Percentiles rank a stretch among this genome's conserved stretches.
Evolutionary conservation across 1,284 basidiomycete species (phyloP).

Genomic region (Irpex lacteus): DNA sequence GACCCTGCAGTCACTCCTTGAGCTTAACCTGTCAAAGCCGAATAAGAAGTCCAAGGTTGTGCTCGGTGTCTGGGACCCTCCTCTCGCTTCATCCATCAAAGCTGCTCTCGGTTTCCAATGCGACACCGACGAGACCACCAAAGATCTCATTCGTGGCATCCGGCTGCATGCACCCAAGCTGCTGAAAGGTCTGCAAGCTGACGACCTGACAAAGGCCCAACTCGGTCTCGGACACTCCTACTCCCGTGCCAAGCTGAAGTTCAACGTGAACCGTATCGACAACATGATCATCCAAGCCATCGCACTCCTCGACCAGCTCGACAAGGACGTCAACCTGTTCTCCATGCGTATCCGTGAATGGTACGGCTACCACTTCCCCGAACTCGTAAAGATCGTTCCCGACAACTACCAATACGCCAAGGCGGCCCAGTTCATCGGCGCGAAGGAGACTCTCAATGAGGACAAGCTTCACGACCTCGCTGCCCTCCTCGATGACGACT

Average conservation of each 20-base stretch:
- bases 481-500: conserved; percentile 84
- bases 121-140: conserved; percentile 84
- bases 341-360: conserved; percentile 98
- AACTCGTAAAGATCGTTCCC: conserved; percentile 91
- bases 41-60: conserved; percentile 81
- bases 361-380: conserved; percentile 99
- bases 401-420: conserved; percentile 97
- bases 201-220: conserved; percentile 91
- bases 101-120: conserved; percentile 77
- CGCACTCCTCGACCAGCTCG: conserved; percentile 96
- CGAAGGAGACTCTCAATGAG: conserved; percentile 80
- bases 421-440: conserved; percentile 85
- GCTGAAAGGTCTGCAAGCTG: conserved; percentile 84
- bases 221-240: conserved; percentile 98
- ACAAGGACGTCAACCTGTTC: conserved; percentile 99
- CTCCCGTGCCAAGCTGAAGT: conserved; percentile 97
- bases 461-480: conserved; percentile 82
- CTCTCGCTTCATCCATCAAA: conserved; percentile 82
- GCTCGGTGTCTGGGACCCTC: conserved; percentile 83
- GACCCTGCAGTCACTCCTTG: conserved; percentile 83
- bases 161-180: conserved; percentile 92
- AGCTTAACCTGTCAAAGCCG: conserved; percentile 82
- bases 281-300: conserved; percentile 99
- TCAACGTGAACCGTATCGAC: conserved; percentile 99
- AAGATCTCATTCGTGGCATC: conserved; percentile 92